phyloP scores from a whole-genome alignment of 2,329 filamentous ascomycete genomes.

The Diaporthe sp. region DNA sequence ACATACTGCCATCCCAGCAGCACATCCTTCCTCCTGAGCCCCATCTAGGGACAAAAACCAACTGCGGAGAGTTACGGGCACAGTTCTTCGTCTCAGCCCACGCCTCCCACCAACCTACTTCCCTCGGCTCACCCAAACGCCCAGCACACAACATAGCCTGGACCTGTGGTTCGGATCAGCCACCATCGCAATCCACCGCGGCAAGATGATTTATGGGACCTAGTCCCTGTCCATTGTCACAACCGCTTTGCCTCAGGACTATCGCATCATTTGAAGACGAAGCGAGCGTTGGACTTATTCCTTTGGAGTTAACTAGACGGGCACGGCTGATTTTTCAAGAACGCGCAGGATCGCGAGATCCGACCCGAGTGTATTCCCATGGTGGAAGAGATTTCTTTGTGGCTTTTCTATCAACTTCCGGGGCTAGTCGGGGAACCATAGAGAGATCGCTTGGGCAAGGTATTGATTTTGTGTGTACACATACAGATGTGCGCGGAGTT shows the following conservation, averaged over 20 bases:
- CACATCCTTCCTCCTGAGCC: neutral
- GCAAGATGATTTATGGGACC: neutral
- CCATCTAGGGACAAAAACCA: neutral
- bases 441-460: neutral
- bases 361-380: neutral
- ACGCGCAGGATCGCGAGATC: neutral
- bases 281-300: constrained; percentile 10
- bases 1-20: neutral
- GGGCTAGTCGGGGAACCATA: neutral
- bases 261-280: neutral
- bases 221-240: neutral
- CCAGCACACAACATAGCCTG: neutral
- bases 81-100: neutral
- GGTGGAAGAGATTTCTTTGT: neutral
- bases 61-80: neutral
- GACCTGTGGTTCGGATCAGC: neutral
- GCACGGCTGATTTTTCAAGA: neutral
- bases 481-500: neutral
- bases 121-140: neutral
- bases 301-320: constrained; percentile 7
- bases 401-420: neutral
- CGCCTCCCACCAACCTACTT: neutral
- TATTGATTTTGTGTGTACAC: neutral
- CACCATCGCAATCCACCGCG: neutral
- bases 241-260: neutral